These are phyloP conservation scores for Amyloporia xantha DNA, from an alignment of 768 basidiomycete species.

Conservation along the genomic window DNA sequence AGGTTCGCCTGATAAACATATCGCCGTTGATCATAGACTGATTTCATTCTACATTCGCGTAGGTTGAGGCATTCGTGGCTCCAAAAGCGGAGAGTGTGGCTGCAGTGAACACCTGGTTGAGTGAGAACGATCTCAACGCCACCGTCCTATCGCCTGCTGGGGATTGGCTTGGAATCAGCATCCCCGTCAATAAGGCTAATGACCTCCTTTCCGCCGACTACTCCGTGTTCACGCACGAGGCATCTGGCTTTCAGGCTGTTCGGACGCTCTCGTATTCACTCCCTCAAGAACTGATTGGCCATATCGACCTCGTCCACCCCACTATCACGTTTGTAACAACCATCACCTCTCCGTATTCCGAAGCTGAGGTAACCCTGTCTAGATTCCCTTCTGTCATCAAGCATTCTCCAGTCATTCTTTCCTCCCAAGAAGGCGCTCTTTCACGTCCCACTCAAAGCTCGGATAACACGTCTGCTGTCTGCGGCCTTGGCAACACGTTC, in stretches of 20 bases:
- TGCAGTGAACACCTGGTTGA: conserved; percentile 23
- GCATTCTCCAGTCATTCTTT: conserved; percentile 6
- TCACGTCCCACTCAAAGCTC: neutral
- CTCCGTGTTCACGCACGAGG: conserved; percentile 24
- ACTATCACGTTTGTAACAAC: conserved; percentile 18
- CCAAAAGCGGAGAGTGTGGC: conserved; percentile 19
- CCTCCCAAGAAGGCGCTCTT: conserved; percentile 12
- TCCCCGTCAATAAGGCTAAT: conserved; percentile 29
- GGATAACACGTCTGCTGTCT: neutral
- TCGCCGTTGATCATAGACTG: neutral
- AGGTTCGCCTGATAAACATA: conserved; percentile 22
- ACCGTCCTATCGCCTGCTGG: conserved; percentile 19
- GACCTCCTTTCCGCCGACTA: conserved; percentile 28
- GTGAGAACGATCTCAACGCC: conserved; percentile 21
- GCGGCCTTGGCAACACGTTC: neutral
- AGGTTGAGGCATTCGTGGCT: conserved; percentile 22
- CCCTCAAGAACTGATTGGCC: conserved; percentile 24
- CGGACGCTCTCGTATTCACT: conserved; percentile 33
- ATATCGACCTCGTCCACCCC: conserved; percentile 28
- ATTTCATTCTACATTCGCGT: neutral
- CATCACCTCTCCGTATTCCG: neutral
- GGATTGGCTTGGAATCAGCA: conserved; percentile 28
- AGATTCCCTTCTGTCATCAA: neutral
- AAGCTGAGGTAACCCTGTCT: neutral
- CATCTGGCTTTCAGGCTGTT: conserved; percentile 21